These are phyloP conservation scores for Clarireedia homoeocarpa DNA, from an alignment of 2,329 filamentous ascomycete species.

Conservation along the genomic window DNA sequence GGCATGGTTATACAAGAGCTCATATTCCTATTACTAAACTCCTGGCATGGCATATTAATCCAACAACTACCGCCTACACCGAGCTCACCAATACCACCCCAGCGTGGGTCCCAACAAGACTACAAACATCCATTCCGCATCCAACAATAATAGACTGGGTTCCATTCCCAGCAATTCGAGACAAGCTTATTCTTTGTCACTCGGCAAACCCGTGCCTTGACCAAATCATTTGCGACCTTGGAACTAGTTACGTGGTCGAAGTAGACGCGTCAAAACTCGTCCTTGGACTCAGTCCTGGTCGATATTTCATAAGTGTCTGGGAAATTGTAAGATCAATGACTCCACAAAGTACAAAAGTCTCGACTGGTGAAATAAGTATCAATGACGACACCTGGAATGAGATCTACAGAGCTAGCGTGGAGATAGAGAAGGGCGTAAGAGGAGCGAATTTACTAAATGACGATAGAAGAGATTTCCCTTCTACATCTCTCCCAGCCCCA, in stretches of 20 bases:
- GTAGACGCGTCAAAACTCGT: constrained; percentile 1
- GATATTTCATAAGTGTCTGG: constrained; percentile 1
- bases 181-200: constrained; percentile 1
- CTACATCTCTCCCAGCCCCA: not conserved
- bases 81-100: not conserved
- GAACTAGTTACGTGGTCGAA: constrained; percentile 7
- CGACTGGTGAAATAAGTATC: not conserved
- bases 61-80: constrained; percentile 1
- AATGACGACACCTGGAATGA: not conserved
- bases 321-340: constrained; percentile 1
- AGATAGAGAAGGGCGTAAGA: not conserved
- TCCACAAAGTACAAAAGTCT: not conserved
- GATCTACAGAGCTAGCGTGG: not conserved
- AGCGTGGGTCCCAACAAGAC: not conserved
- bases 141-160: constrained; percentile 1
- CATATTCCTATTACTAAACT: not conserved
- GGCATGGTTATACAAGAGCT: constrained; percentile 2
- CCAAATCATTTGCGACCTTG: constrained; percentile 3
- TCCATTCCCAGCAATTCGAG: constrained; percentile 2
- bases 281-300: not conserved
- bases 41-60: constrained; percentile 1
- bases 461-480: not conserved
- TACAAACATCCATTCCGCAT: constrained; percentile 1
- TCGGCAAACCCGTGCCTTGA: constrained; percentile 3
- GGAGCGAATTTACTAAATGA: not conserved